Conservation (phyloP, 495 filamentous ascomycete species). For the Lentithecium fluviatile region DNA sequence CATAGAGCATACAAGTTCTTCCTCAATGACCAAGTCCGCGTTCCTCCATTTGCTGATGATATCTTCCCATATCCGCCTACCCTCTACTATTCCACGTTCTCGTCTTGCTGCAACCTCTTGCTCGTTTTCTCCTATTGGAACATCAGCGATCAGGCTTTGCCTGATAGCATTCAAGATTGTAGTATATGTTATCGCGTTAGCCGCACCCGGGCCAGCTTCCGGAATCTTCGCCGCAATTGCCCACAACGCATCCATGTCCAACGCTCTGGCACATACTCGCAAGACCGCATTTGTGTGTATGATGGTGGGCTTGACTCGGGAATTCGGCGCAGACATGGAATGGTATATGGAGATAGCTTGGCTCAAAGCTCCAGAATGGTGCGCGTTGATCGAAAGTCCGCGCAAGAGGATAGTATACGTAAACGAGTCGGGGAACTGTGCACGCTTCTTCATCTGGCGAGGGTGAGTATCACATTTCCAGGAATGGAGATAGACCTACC, state of each 20-base stretch:
- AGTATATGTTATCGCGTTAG: conserved; percentile 72
- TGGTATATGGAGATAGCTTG: conserved; percentile 70
- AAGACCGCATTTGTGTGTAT: conserved; percentile 86
- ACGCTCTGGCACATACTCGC: conserved; percentile 67
- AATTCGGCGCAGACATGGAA: conserved; percentile 60
- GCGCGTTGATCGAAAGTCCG: conserved; percentile 60
- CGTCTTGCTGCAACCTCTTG: conserved; percentile 36
- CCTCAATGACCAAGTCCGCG: conserved; percentile 68
- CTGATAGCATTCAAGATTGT: conserved; percentile 74
- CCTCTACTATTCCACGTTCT: conserved; percentile 53
- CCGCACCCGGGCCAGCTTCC: conserved; percentile 56
- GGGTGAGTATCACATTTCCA: background rate
- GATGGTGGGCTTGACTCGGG: conserved; percentile 61
- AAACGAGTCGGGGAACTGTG: conserved; percentile 65
- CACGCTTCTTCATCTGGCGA: conserved; percentile 88
- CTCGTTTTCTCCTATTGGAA: conserved; percentile 44
- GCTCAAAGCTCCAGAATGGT: conserved; percentile 53
- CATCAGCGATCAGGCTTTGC: conserved; percentile 39
- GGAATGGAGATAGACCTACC: conserved; percentile 46
- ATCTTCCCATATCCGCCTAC: conserved; percentile 75
- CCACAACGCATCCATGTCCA: conserved; percentile 74
- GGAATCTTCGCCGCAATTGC: conserved; percentile 65
- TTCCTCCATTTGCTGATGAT: conserved; percentile 68
- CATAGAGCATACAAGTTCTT: conserved; percentile 72
- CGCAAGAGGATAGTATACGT: conserved; percentile 83